These are phyloP conservation scores for Magnolia officinalis DNA, from an alignment of 164 flowering plant species.

Conservation along the genomic window DNA sequence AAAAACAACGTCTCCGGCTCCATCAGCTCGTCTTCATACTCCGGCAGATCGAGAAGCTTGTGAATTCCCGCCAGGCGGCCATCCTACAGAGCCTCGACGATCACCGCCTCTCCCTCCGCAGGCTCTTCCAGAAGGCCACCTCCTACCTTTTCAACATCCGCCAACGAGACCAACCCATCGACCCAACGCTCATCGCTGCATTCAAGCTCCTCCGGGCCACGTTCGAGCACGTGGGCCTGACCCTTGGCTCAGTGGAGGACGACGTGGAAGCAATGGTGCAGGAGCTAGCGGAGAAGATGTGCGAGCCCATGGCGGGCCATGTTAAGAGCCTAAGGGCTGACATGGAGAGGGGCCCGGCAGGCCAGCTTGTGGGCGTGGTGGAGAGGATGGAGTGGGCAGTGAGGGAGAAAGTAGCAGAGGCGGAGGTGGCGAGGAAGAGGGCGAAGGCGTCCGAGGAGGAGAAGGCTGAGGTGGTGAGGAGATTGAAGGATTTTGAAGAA, in stretches of 20 bases:
- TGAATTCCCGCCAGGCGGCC: constrained; percentile 30
- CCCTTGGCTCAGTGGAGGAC: constrained; percentile 37
- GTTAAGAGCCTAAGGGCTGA: constrained; percentile 34
- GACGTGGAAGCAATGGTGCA: constrained; percentile 37
- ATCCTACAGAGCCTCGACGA: constrained; percentile 30
- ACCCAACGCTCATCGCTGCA: constrained; percentile 13
- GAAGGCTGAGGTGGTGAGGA: constrained; percentile 27
- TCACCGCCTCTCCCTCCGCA: constrained; percentile 22
- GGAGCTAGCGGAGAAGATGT: constrained; percentile 34
- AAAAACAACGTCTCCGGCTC: constrained; percentile 34
- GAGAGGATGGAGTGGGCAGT: constrained; percentile 36
- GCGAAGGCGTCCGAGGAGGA: constrained; percentile 29
- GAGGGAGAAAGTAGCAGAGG: constrained; percentile 20
- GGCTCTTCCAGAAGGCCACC: constrained; percentile 31
- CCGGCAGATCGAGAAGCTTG: constrained; percentile 32
- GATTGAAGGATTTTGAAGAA: constrained; percentile 32
- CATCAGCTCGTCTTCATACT: constrained; percentile 37
- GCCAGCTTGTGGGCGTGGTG: constrained; percentile 24
- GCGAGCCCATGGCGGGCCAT: constrained; percentile 43
- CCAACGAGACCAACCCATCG: constrained; percentile 17
- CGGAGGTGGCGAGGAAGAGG: constrained; percentile 37
- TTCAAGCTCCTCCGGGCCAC: constrained; percentile 29
- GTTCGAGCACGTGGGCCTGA: constrained; percentile 22
- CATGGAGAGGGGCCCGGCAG: constrained; percentile 28
- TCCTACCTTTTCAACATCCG: constrained; percentile 20